A percentile compares a stretch with the other conserved stretches of the same genome.
Evolutionary conservation across 2,329 filamentous ascomycete species (phyloP).

Genomic region (Neofusicoccum kwambonambiense): DNA sequence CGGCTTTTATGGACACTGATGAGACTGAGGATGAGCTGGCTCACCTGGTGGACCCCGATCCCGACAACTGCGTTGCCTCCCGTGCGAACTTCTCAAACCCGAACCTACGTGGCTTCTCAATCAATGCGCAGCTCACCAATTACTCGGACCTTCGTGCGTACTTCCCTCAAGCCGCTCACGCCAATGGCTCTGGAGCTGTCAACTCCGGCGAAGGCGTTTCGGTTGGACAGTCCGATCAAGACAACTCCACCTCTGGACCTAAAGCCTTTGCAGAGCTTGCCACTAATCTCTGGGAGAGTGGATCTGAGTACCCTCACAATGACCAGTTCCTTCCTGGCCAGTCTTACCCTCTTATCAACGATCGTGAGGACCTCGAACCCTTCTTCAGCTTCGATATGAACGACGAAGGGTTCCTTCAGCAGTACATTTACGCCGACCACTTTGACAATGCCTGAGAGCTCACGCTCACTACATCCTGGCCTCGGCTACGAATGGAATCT

Average conservation of each 20-base stretch:
- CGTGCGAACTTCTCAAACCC: background rate
- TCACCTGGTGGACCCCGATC: background rate
- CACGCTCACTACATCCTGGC: background rate
- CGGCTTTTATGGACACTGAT: background rate
- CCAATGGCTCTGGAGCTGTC: background rate
- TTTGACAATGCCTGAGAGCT: background rate
- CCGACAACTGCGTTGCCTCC: background rate
- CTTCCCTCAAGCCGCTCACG: background rate
- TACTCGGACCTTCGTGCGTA: background rate
- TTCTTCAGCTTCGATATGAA: background rate
- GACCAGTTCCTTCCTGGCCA: background rate
- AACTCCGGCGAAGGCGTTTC: background rate
- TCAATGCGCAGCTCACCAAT: background rate
- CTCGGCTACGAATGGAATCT: background rate
- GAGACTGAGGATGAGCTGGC: background rate
- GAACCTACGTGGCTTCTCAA: background rate
- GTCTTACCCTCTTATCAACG: background rate
- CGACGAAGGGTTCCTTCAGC: too few relatives aligned
- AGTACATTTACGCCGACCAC: background rate
- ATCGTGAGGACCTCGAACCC: background rate
- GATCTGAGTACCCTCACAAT: background rate
- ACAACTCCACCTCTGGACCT: background rate
- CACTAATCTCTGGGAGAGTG: background rate
- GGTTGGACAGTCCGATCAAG: background rate
- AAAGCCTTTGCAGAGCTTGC: background rate